Conservation (phyloP, 148 eudicot genomes). For the Drosera capensis region DNA sequence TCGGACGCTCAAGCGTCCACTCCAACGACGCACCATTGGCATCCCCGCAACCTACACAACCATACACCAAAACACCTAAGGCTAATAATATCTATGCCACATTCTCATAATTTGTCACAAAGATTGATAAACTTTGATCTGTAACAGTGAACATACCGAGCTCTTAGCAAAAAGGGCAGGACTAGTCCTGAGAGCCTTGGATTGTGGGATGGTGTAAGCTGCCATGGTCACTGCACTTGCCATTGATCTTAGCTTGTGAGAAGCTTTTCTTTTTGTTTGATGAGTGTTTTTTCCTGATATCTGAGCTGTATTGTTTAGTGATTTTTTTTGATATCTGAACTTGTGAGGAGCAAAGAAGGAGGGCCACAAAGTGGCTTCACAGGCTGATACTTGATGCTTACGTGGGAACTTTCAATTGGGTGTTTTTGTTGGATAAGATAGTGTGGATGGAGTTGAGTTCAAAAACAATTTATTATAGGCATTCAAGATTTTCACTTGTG, state of each 20-base stretch:
- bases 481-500: too few species aligned
- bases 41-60: slow-evolving; percentile 35
- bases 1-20: neutral
- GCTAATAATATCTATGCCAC: neutral
- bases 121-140: neutral
- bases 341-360: slow-evolving; percentile 3
- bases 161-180: slow-evolving; percentile 26
- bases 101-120: neutral
- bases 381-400: slow-evolving; percentile 12
- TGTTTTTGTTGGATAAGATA: slow-evolving; percentile 19
- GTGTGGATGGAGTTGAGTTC: too few species aligned
- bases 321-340: slow-evolving; percentile 16
- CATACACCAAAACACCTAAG: neutral
- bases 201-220: slow-evolving; percentile 23
- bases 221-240: slow-evolving; percentile 8
- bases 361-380: neutral
- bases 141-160: slow-evolving; percentile 37
- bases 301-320: slow-evolving; percentile 2
- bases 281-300: neutral
- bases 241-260: neutral
- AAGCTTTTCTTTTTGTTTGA: neutral
- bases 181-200: slow-evolving; percentile 60
- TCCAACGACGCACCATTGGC: slow-evolving; percentile 21
- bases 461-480: too few species aligned
- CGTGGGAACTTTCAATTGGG: slow-evolving; percentile 22